Evolutionary conservation across 768 basidiomycete species (phyloP).

Genomic region (Lactarius evosmus): DNA sequence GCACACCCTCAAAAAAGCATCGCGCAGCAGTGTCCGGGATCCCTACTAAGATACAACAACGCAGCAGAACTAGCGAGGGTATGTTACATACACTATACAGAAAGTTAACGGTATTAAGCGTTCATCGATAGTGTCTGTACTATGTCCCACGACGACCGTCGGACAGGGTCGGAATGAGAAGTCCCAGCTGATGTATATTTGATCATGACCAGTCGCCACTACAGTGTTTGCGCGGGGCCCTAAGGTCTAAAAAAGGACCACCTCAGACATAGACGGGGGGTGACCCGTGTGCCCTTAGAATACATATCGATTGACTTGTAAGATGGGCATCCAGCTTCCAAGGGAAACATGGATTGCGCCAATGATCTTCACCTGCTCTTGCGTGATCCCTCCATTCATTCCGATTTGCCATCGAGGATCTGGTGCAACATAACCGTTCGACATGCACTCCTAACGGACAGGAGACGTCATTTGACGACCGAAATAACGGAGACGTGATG

Average conservation of each 20-base stretch:
- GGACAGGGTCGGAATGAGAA: background rate
- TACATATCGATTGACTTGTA: slow-evolving; percentile 12
- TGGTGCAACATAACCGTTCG: background rate
- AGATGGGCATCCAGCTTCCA: slow-evolving; percentile 16
- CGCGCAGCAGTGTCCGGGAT: background rate
- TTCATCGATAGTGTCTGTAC: background rate
- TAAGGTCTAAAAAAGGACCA: no score
- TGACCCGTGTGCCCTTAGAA: background rate
- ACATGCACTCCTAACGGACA: background rate
- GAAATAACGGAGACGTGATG: background rate
- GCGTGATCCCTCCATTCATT: background rate
- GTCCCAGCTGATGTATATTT: background rate
- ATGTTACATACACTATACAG: no score
- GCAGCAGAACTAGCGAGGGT: background rate
- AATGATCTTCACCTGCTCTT: slow-evolving; percentile 8
- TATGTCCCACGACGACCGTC: no score
- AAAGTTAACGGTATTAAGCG: no score
- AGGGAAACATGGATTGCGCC: slow-evolving; percentile 15
- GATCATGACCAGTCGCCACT: no score
- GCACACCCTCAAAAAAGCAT: background rate
- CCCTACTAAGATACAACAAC: background rate
- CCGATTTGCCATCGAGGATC: slow-evolving; percentile 3
- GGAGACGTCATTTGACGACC: background rate
- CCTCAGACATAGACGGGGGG: no score
- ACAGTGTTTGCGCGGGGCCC: no score